Percentiles rank a stretch among this genome's conserved stretches.
Evolutionary conservation across 2,329 filamentous ascomycete genomes (phyloP).

Genomic region (Colletotrichum echinochloae): DNA sequence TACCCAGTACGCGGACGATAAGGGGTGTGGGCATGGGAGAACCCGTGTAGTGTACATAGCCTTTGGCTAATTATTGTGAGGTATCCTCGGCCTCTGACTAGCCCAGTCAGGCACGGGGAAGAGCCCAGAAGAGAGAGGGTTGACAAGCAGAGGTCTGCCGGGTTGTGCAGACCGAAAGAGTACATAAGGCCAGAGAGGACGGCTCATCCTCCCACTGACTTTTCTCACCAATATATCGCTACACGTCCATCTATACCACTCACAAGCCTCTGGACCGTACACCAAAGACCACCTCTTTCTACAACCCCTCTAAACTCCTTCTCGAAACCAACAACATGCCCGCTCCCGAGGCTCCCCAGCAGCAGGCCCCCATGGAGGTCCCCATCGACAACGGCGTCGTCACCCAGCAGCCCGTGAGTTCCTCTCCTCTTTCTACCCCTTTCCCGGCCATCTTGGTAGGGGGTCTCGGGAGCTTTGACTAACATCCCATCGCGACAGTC

Average conservation of each 20-base stretch:
- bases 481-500: not conserved
- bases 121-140: not conserved
- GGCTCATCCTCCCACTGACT: not conserved
- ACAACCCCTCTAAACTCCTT: not conserved
- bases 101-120: conserved; percentile 23
- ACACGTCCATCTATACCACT: not conserved
- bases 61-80: conserved; percentile 8
- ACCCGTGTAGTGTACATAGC: not conserved
- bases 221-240: not conserved
- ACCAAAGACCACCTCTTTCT: not conserved
- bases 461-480: not conserved
- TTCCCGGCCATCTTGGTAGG: not conserved
- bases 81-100: conserved; percentile 29
- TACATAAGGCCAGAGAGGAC: conserved; percentile 33
- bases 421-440: no score
- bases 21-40: conserved; percentile 3
- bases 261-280: not conserved
- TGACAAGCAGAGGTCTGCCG: conserved; percentile 7
- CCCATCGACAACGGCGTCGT: conserved; percentile 51
- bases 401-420: conserved; percentile 57
- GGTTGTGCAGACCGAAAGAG: conserved; percentile 5
- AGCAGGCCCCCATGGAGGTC: conserved; percentile 59
- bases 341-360: conserved; percentile 54
- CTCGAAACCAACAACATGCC: conserved; percentile 51
- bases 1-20: conserved; percentile 12